phyloP scores from a whole-genome alignment of 192 early-diverging fungal genomes.

The Coemansia furcata region DNA sequence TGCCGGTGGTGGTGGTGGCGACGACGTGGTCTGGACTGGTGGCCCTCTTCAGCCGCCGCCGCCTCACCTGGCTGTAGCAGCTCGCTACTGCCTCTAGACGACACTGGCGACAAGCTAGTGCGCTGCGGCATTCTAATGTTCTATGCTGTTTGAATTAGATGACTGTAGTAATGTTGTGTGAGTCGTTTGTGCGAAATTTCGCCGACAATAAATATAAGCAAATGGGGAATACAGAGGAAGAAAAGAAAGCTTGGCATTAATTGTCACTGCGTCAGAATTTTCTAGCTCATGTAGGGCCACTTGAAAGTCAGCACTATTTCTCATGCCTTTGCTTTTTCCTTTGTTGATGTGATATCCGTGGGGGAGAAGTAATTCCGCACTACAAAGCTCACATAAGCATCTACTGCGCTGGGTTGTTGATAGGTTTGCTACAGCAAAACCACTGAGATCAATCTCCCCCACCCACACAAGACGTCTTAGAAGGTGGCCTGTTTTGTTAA shows the following conservation, averaged over 20 bases:
- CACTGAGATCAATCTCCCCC: background rate
- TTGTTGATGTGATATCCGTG: background rate
- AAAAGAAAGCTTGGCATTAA: background rate
- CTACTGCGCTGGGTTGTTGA: background rate
- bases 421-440: background rate
- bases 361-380: background rate
- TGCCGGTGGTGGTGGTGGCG: constrained; percentile 15
- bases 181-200: background rate
- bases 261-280: background rate
- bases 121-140: constrained; percentile 1
- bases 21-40: constrained; percentile 1
- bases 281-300: too few species aligned
- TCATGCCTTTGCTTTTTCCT: background rate
- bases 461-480: background rate
- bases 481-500: background rate
- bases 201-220: background rate
- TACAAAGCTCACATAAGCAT: background rate
- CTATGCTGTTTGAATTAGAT: background rate
- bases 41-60: background rate
- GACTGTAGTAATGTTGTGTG: background rate
- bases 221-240: background rate
- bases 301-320: background rate
- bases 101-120: constrained; percentile 5
- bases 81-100: constrained; percentile 2
- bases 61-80: background rate